phyloP scores from a whole-genome alignment of 768 basidiomycete genomes.

The Leccinum broughii region DNA sequence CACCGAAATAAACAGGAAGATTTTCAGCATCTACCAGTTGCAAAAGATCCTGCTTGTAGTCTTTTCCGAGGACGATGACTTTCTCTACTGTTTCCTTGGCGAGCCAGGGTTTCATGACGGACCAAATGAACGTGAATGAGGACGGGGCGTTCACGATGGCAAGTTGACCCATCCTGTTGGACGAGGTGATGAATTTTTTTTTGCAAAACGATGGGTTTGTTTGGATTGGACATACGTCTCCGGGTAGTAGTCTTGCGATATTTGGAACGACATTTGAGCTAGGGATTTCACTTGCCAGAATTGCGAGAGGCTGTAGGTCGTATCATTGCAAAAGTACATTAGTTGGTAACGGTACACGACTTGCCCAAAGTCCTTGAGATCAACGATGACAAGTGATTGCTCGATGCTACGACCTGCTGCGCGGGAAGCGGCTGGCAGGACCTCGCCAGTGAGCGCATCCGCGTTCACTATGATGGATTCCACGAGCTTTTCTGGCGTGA shows the following conservation, averaged over 20 bases:
- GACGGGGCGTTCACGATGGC: slow-evolving; percentile 72
- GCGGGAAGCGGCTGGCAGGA: slow-evolving; percentile 64
- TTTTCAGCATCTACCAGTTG: slow-evolving; percentile 63
- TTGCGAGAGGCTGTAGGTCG: slow-evolving; percentile 50
- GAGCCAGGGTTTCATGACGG: slow-evolving; percentile 67
- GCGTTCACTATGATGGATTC: slow-evolving; percentile 62
- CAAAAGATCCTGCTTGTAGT: slow-evolving; percentile 58
- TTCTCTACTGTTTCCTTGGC: slow-evolving; percentile 71
- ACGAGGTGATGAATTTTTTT: neutral
- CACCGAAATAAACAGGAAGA: slow-evolving; percentile 61
- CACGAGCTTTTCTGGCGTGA: slow-evolving; percentile 63
- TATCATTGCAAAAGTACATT: neutral
- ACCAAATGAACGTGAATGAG: slow-evolving; percentile 74
- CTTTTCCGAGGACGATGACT: slow-evolving; percentile 60
- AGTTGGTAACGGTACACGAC: slow-evolving; percentile 17
- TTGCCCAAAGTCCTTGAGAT: slow-evolving; percentile 71
- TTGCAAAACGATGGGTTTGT: too few relatives aligned
- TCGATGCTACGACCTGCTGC: slow-evolving; percentile 51
- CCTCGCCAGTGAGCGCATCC: slow-evolving; percentile 63
- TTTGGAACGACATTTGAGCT: slow-evolving; percentile 62
- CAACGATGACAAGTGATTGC: slow-evolving; percentile 62
- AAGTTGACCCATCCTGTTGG: slow-evolving; percentile 66
- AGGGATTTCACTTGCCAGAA: slow-evolving; percentile 78
- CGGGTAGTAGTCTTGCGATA: slow-evolving; percentile 78
- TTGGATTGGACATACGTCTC: slow-evolving; percentile 55